Conservation (phyloP, 768 basidiomycete species). For the Tylopilus plumbeoviolaceoides region DNA sequence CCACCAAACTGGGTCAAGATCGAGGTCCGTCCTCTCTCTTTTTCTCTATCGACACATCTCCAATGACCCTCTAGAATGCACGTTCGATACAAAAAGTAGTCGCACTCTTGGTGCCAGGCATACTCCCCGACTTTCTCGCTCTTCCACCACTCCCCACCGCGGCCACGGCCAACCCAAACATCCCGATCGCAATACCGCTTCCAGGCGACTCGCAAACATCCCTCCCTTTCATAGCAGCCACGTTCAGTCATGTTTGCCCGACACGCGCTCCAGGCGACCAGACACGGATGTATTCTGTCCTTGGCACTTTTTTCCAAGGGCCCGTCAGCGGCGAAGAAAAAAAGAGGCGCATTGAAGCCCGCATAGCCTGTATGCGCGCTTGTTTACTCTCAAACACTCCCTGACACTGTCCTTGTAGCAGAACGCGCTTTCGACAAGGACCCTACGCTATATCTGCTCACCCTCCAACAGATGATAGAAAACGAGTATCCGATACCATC, state of each 20-base stretch:
- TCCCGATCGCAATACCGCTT: slow-evolving; percentile 48
- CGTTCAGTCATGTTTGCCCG: slow-evolving; percentile 91
- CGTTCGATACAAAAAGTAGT: slow-evolving; percentile 75
- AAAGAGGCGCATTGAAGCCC: slow-evolving; percentile 52
- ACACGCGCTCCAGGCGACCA: slow-evolving; percentile 90
- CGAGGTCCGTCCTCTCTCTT: slow-evolving; percentile 47
- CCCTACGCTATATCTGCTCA: slow-evolving; percentile 69
- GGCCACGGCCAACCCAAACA: slow-evolving; percentile 52
- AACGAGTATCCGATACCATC: slow-evolving; percentile 90
- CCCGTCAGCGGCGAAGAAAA: slow-evolving; percentile 81
- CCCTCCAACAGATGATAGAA: slow-evolving; percentile 85
- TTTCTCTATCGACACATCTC: background rate
- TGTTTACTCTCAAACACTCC: background rate
- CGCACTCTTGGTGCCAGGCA: slow-evolving; percentile 77
- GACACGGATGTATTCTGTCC: slow-evolving; percentile 78
- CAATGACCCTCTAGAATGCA: slow-evolving; percentile 51
- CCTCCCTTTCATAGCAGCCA: slow-evolving; percentile 67
- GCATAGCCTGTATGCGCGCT: slow-evolving; percentile 32
- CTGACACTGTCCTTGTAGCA: slow-evolving; percentile 36
- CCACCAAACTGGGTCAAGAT: slow-evolving; percentile 84
- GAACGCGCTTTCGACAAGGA: slow-evolving; percentile 59
- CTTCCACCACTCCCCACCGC: slow-evolving; percentile 70
- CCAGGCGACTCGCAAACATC: slow-evolving; percentile 32
- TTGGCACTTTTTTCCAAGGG: slow-evolving; percentile 76
- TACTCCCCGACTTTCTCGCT: slow-evolving; percentile 70